These are phyloP conservation scores for Candida adriatica DNA, from an alignment of 805 yeast genomes.

Conservation along the genomic window DNA sequence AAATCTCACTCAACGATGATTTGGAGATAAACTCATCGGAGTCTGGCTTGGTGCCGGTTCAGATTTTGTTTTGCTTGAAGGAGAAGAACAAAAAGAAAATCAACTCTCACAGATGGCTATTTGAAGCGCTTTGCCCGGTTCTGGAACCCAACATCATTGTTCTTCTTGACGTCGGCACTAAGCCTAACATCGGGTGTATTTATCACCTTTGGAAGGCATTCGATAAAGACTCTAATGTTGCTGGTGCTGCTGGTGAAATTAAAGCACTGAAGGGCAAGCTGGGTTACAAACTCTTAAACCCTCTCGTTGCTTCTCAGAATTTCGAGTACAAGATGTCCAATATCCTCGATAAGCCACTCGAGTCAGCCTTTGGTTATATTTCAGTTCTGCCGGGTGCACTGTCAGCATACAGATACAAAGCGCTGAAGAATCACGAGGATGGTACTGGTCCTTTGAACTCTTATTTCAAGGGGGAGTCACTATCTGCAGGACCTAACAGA, in stretches of 20 bases:
- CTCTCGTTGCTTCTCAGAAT: conserved; percentile 92
- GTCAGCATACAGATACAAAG: conserved; percentile 88
- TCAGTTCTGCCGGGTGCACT: conserved; percentile 93
- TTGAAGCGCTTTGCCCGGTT: conserved; percentile 89
- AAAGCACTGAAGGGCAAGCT: conserved; percentile 90
- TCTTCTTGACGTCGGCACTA: conserved; percentile 94
- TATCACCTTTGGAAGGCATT: conserved; percentile 97
- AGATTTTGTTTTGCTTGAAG: conserved; percentile 84
- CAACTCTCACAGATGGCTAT: conserved; percentile 96
- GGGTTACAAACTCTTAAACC: conserved; percentile 76
- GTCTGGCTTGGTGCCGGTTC: conserved; percentile 90
- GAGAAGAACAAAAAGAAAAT: conserved; percentile 90
- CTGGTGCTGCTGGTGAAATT: conserved; percentile 98
- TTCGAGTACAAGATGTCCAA: conserved; percentile 97
- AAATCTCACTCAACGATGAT: conserved; percentile 84
- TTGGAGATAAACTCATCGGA: conserved; percentile 87
- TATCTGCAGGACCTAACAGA: conserved; percentile 47
- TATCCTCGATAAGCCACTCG: conserved; percentile 89
- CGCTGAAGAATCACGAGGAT: conserved; percentile 74
- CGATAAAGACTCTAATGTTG: conserved; percentile 92
- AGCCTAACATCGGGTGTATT: conserved; percentile 81
- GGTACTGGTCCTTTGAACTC: conserved; percentile 90
- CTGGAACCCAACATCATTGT: conserved; percentile 88
- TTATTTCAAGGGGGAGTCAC: conserved; percentile 82
- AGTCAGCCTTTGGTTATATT: conserved; percentile 87